Evolutionary conservation across 106 monocot genomes (phyloP), one percentile per base, ranked within the genome.

Genomic region (Apostasia ramifera): DNA sequence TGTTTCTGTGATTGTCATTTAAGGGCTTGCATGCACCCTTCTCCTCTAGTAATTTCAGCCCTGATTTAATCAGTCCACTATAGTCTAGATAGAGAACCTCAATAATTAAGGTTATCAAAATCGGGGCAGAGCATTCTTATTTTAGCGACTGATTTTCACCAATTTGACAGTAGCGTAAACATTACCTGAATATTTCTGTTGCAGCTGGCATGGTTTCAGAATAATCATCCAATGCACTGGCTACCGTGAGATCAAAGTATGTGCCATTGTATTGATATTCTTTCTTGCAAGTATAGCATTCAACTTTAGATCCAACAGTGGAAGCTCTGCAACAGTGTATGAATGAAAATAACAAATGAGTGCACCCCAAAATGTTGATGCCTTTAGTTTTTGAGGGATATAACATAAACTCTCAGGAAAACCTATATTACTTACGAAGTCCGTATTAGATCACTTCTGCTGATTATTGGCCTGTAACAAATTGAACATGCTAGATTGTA

Each of bases 161-260:
- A 63, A 13, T 1, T 44, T 0, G 46, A 44, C 12, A 59, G 8
- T 59, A 40, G 5, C 43, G 1, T 4, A 5, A 15, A 2, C 9
- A 9, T 65, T 38, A 87, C 94, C 90, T 94, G 78, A 94, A 94
- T 53, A 94, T 52, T 61, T 94, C 83, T 47, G 90, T 83, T 63
- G 78, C 65, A 14, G 74, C 66, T 37, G 90, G 84, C 79, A 78
- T 78, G n/a, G 80, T 65, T 56, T 94, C 90, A 44, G 67, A 13
- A 70, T 83, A 94, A 15, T 81, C 90, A 8, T 73, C 43, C 43
- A 71, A 83, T 43, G 78, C 81, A 79, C 80, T 68, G 8, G 82
- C 37, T 11, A 94, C 57, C 2, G 87, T 91, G 2, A 91, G 78
- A 78, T 94, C 94, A 67, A 85, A 68, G 75, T 85, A 94, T 41